A percentile compares a stretch with the other conserved stretches of the same genome.
Conservation (phyloP, 2,329 filamentous ascomycete genomes). For the Aspergillus sp. region DNA sequence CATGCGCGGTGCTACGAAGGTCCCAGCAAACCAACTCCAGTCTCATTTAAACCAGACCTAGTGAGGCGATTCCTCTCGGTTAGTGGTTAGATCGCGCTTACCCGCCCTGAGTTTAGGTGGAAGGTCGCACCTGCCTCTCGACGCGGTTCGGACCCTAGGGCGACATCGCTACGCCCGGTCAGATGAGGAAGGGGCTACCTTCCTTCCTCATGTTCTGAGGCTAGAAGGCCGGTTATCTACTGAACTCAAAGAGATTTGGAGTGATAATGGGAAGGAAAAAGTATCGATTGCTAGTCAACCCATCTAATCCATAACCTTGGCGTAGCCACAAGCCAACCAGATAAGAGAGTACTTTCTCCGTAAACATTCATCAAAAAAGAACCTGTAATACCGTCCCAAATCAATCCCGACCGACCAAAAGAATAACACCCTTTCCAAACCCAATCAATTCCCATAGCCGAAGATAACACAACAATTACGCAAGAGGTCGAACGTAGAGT, state of each 20-base stretch:
- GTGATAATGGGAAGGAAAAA: background rate
- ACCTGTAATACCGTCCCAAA: conserved; percentile 3
- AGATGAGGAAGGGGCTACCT: no score
- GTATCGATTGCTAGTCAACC: background rate
- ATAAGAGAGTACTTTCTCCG: background rate
- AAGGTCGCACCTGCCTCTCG: no score
- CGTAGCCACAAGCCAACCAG: background rate
- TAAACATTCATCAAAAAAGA: background rate
- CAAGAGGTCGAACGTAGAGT: background rate
- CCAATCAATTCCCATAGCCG: conserved; percentile 14
- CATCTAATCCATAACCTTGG: background rate
- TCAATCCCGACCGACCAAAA: conserved; percentile 1
- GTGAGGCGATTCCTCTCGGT: no score
- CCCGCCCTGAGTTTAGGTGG: no score
- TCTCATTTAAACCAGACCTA: no score
- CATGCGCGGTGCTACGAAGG: no score
- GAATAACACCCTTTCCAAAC: conserved; percentile 12
- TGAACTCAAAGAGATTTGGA: background rate
- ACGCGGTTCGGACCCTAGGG: no score
- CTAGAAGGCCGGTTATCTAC: background rate
- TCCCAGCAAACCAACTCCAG: no score
- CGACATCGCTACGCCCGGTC: no score
- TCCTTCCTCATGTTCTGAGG: no score
- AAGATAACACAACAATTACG: conserved; percentile 6
- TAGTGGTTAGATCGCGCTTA: no score